Evolutionary conservation across 257 asterid species (phyloP).

Genomic region (Lantana camara): DNA sequence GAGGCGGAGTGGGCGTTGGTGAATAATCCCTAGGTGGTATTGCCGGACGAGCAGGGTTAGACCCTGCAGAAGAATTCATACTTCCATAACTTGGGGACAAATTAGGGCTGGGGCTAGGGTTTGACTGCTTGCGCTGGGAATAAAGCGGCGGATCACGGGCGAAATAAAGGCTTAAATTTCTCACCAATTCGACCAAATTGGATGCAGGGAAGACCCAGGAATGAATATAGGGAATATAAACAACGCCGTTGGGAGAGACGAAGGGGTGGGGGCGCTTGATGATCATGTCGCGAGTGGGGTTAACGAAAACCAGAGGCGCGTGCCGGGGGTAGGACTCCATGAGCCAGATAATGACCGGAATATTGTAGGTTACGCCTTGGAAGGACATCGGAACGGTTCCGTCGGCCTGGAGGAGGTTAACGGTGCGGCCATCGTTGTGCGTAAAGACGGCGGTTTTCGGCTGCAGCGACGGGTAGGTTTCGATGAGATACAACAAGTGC

Average conservation of each 20-base stretch:
- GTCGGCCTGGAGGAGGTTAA: conserved; percentile 81
- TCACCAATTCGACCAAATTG: conserved; percentile 68
- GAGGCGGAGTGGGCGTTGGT: conserved; percentile 62
- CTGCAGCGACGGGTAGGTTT: conserved; percentile 69
- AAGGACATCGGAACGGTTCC: conserved; percentile 84
- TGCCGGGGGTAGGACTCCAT: conserved; percentile 88
- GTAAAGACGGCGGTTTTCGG: conserved; percentile 81
- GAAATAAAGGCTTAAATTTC: conserved; percentile 60
- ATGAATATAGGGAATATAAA: conserved; percentile 69
- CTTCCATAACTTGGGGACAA: conserved; percentile 38
- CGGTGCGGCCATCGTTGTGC: conserved; percentile 94
- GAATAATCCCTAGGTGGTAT: conserved; percentile 73
- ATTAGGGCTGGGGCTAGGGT: conserved; percentile 45
- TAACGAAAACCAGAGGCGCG: conserved; percentile 83
- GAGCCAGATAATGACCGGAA: conserved; percentile 85
- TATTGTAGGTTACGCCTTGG: conserved; percentile 75
- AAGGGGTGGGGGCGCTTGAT: conserved; percentile 81
- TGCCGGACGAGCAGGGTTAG: conserved; percentile 50
- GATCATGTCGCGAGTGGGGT: conserved; percentile 88
- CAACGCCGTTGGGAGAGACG: conserved; percentile 86
- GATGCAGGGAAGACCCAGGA: conserved; percentile 89
- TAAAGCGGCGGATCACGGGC: conserved; percentile 91
- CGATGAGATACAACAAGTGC: conserved; percentile 66
- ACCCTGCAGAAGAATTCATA: conserved; percentile 41
- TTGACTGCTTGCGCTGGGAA: conserved; percentile 58